Percentiles rank a stretch among this genome's conserved stretches.
Evolutionary conservation across 352 stramenopile genomes (phyloP).

Genomic region (Phytophthora idaei): DNA sequence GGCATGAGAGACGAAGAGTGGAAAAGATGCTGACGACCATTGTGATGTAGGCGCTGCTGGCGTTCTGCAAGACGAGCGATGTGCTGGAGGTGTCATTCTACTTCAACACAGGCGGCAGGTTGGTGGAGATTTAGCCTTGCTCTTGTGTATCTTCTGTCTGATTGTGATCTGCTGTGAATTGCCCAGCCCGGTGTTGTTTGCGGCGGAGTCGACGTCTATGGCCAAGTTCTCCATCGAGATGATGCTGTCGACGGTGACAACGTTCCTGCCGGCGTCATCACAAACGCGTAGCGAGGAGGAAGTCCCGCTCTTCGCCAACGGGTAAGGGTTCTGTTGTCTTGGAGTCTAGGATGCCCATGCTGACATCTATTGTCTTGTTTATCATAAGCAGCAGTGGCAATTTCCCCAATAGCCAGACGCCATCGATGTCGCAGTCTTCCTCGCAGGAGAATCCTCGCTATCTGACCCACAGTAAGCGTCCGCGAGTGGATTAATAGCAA

Average conservation of each 20-base stretch:
- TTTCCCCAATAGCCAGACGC: constrained; percentile 18
- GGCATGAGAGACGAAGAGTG: background rate
- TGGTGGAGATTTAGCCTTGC: background rate
- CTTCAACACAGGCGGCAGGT: constrained; percentile 75
- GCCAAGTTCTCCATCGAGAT: constrained; percentile 79
- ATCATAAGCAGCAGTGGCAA: constrained; percentile 13
- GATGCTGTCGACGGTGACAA: constrained; percentile 85
- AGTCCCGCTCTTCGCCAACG: constrained; percentile 29
- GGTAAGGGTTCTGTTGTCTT: constrained; percentile 16
- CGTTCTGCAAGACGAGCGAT: constrained; percentile 83
- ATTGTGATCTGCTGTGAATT: constrained; percentile 13
- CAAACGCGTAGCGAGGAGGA: constrained; percentile 58
- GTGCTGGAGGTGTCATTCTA: constrained; percentile 76
- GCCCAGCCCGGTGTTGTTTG: constrained; percentile 71
- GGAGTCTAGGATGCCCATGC: background rate
- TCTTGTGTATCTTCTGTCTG: constrained; percentile 5
- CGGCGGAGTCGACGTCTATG: constrained; percentile 70
- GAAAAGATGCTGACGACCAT: constrained; percentile 3
- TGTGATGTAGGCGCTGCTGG: constrained; percentile 47
- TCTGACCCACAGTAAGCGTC: constrained; percentile 66
- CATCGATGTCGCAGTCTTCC: constrained; percentile 40
- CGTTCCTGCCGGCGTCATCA: constrained; percentile 69
- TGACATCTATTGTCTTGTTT: constrained; percentile 6
- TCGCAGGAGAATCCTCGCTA: constrained; percentile 65
- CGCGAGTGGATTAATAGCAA: constrained; percentile 38